A percentile compares a stretch with the other conserved stretches of the same genome.
Conservation (phyloP, 148 eudicot species). For the Silene latifolia region DNA sequence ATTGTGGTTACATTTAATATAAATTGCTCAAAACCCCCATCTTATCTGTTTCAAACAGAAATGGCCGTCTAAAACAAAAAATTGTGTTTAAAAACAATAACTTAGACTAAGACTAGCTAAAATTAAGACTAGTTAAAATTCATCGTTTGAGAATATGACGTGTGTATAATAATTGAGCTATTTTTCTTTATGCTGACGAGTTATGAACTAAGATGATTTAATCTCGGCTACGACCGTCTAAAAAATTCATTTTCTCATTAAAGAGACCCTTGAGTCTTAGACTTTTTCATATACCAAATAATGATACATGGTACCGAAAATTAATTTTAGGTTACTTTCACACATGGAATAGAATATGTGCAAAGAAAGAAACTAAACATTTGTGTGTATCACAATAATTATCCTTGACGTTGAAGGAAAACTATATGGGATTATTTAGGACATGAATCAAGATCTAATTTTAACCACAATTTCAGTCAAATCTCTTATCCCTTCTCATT, state of each 20-base stretch:
- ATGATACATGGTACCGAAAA: not conserved
- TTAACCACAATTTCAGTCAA: not conserved
- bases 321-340: not conserved
- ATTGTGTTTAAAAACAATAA: too few species aligned
- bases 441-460: not conserved
- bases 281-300: not conserved
- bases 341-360: not conserved
- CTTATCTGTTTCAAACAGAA: too few species aligned
- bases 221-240: too few species aligned
- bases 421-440: not conserved
- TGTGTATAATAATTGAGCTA: too few species aligned
- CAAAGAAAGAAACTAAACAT: not conserved
- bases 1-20: too few species aligned
- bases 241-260: not conserved
- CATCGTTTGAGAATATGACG: too few species aligned
- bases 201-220: too few species aligned
- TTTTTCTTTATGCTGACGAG: too few species aligned
- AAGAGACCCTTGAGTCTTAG: not conserved
- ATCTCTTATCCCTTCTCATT: not conserved
- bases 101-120: too few species aligned
- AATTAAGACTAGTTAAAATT: too few species aligned
- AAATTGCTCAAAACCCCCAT: too few species aligned
- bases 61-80: too few species aligned
- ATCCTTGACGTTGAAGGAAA: conserved; percentile 2
- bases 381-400: not conserved